phyloP scores from a whole-genome alignment of 2,329 filamentous ascomycete genomes.

The Pseudopithomyces maydicus region DNA sequence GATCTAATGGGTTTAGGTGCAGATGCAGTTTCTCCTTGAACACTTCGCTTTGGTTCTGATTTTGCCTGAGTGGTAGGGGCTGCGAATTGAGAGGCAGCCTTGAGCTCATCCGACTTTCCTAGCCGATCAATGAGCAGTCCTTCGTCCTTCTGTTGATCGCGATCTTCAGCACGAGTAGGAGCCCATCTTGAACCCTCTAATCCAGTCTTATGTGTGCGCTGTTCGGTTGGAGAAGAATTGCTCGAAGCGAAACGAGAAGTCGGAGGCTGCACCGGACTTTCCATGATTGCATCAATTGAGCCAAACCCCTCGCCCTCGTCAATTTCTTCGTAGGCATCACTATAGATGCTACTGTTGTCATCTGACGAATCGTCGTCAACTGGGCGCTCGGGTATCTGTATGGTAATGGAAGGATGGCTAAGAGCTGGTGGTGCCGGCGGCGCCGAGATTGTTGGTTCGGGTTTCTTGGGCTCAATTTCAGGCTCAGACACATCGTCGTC shows the following conservation, averaged over 20 bases:
- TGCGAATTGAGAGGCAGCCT: constrained; percentile 16
- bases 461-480: not conserved
- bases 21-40: not conserved
- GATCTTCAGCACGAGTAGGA: constrained; percentile 19
- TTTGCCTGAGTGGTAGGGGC: not conserved
- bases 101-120: not conserved
- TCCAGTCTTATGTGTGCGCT: constrained; percentile 11
- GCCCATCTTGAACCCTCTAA: constrained; percentile 32
- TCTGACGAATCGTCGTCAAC: constrained; percentile 36
- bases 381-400: constrained; percentile 1
- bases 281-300: constrained; percentile 74
- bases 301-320: constrained; percentile 71
- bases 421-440: no score
- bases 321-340: constrained; percentile 76
- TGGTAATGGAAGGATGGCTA: not conserved
- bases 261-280: constrained; percentile 56
- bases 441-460: not conserved
- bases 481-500: constrained; percentile 35
- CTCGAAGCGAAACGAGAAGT: constrained; percentile 16
- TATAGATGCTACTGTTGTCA: constrained; percentile 65
- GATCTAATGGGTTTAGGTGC: not conserved
- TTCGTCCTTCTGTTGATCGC: constrained; percentile 8
- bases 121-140: constrained; percentile 53
- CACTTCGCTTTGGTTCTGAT: not conserved
- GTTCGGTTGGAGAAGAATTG: not conserved